Percentiles rank a stretch among this genome's conserved stretches.
Evolutionary conservation across 2,329 filamentous ascomycete genomes (phyloP).

Genomic region (Neodidymelliopsis sp.): DNA sequence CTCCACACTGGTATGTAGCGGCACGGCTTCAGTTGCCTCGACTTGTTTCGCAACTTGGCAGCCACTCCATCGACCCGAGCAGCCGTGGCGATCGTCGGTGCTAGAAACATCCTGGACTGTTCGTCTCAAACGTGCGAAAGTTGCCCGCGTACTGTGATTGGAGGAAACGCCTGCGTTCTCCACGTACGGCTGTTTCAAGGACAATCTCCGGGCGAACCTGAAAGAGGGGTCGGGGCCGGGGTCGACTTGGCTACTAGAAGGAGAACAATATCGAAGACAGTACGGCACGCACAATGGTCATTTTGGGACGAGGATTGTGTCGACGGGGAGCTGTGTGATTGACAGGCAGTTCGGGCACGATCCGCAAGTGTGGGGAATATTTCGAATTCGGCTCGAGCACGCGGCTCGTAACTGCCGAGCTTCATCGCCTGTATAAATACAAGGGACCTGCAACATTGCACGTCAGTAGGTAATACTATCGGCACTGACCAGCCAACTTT

Average conservation of each 20-base stretch:
- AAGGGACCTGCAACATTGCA: conserved; percentile 3
- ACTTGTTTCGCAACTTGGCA: not conserved
- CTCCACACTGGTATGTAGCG: too few species aligned
- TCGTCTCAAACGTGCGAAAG: not conserved
- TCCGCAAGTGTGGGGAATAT: conserved; percentile 3
- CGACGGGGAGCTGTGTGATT: too few species aligned
- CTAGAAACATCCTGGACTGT: not conserved
- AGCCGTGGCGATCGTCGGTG: not conserved
- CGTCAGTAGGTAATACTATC: too few species aligned
- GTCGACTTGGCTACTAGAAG: not conserved
- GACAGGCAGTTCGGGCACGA: not conserved
- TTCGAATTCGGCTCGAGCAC: not conserved
- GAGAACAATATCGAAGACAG: not conserved
- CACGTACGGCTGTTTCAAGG: not conserved
- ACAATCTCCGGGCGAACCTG: conserved; percentile 3
- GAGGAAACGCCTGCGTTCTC: not conserved
- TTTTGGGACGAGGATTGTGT: too few species aligned
- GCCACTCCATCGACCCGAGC: not conserved
- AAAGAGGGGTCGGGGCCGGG: not conserved
- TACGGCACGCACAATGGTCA: too few species aligned
- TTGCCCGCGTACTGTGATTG: conserved; percentile 1
- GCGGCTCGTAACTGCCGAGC: conserved; percentile 6
- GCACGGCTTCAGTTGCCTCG: too few species aligned
- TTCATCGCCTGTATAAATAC: conserved; percentile 2
- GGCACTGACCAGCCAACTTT: too few species aligned